Evolutionary conservation across 176 grass and related monocot genomes (phyloP), one percentile per base, ranked within the genome.

Genomic region (Zoysia pacifica): DNA sequence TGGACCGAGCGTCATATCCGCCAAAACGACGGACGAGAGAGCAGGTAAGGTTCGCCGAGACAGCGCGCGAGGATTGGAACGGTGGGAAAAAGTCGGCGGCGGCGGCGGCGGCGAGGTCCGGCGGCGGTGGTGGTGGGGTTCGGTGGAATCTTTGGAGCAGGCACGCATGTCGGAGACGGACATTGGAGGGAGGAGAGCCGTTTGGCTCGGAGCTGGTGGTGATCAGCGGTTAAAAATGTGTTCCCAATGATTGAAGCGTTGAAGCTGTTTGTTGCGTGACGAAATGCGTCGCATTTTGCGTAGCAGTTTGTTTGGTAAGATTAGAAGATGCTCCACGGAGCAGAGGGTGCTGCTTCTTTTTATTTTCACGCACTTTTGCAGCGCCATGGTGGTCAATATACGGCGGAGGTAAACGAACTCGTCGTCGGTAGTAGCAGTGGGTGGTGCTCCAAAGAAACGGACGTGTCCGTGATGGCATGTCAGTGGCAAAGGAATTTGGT

Each of bases 11-110:
- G 5, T 15, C 53, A 15, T 60, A 69, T 35, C 73, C 51, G 82
- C 73, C 64, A 51, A 77, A 84, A 28, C 9, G 81, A 58, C 43
- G 13, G 81, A 48, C 35, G 13, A 62, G 28, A 42, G 52, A 38
- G 39, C 37, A 28, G 5, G 10, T 19, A 15, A 5, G 15, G n/a
- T 2, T 49, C 39, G 7, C 48, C 11, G 16, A 10, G 9, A 11
- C 11, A 51, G 49, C 49, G 45, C 8, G 45, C 45, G 44, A 45
- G 44, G 44, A 3, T 3, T 45, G 44, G 44, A 45, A 45, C 44
- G 45, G 5, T 6, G 45, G 8, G 45, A 47, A 47, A 47, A 3
- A 47, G 45, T 1, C 4, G 8, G 1, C 6, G 45, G 45, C 45
- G 8, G 45, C 2, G 2, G 45, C 1, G 5, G 8, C 5, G 11